Base-by-base conservation (phyloP, 1,284 basidiomycete species). In the Bondarzewia mesenterica region DNA sequence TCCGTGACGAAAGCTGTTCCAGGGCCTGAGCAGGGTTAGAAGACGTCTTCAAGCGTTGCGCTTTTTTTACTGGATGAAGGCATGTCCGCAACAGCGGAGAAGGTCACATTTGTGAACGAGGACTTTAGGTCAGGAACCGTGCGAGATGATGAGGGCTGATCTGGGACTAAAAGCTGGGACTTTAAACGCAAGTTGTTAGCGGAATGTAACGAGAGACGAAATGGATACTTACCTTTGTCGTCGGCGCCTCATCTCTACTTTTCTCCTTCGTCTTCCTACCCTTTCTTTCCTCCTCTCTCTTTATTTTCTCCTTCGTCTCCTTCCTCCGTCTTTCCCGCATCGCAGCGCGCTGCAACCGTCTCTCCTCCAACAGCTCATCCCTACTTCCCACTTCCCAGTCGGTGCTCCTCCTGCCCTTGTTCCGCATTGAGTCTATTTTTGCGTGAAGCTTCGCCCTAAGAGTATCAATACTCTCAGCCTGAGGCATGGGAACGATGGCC, bases 21-120 rank as follows among this genome's bases (percentile, higher is more conserved):
- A 97, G 78, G 0, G 93, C 93, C 60, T 90, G 86, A 8, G 80
- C 68, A 1, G 92, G 89, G 61, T 96, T 90, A 3, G 89, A 82
- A 27, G 81, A 71, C 1, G 79, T 80, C 57, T 82, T 82, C 51
- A 86, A 69, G 35, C 72, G 67, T 20, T 70, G 64, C 61, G 45
- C 75, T 75, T 57, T 79, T 83, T 55, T 66, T 64, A 18, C 72
- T 73, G 1, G 75, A 69, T 5, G 61, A 53, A 20, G 62, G 59
- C 1, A 74, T 72, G 7, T 49, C 50, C 23, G 89, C 72, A 41
- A 92, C 62, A 7, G 79, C 61, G 23, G 89, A 85, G 66, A 90
- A 94, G 0, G 84, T 70, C 47, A 95, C 72, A 42, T 71, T 82
- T 1, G 85, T 75, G 44, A 76, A 63, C 6, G 73, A 68, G 4